A percentile compares a stretch with the other conserved stretches of the same genome.
Evolutionary conservation across 2,329 filamentous ascomycete species (phyloP).

Genomic region (Tolypocladium capitatum): DNA sequence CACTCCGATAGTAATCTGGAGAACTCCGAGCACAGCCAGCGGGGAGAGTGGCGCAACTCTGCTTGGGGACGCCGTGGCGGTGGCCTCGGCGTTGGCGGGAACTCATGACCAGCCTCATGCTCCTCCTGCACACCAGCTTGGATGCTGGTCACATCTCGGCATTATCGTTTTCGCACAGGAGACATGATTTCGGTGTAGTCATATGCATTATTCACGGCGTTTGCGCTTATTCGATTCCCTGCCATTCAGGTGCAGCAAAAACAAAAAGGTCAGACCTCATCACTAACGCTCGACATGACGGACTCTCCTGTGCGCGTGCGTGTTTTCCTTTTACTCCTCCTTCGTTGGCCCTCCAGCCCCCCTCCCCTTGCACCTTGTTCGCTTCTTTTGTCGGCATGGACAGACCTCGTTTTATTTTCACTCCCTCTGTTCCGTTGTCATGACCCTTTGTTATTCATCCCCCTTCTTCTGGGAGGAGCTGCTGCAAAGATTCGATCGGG

Average conservation of each 20-base stretch:
- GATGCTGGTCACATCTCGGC: slow-evolving; percentile 1
- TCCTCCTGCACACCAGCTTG: slow-evolving; percentile 2
- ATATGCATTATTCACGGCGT: slow-evolving; percentile 26
- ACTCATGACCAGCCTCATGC: slow-evolving; percentile 17
- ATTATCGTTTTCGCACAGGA: slow-evolving; percentile 9
- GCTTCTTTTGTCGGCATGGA: neutral
- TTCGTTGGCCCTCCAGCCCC: neutral
- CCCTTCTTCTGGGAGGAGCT: neutral
- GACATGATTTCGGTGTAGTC: slow-evolving; percentile 19
- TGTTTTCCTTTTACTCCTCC: neutral
- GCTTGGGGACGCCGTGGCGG: slow-evolving; percentile 38
- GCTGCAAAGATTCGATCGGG: neutral
- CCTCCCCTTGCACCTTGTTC: neutral
- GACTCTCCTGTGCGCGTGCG: slow-evolving; percentile 8
- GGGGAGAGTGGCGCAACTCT: slow-evolving; percentile 45
- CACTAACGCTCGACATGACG: slow-evolving; percentile 9
- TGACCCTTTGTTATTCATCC: neutral
- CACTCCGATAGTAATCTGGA: slow-evolving; percentile 27
- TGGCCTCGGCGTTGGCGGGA: slow-evolving; percentile 34
- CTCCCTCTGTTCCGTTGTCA: neutral
- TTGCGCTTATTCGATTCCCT: slow-evolving; percentile 10
- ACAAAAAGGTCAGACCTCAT: slow-evolving; percentile 5
- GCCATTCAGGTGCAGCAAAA: slow-evolving; percentile 6
- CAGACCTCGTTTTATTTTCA: neutral
- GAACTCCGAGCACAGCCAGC: slow-evolving; percentile 27